Evolutionary conservation across 257 asterid species (phyloP).

Genomic region (Solanum verrucosum): DNA sequence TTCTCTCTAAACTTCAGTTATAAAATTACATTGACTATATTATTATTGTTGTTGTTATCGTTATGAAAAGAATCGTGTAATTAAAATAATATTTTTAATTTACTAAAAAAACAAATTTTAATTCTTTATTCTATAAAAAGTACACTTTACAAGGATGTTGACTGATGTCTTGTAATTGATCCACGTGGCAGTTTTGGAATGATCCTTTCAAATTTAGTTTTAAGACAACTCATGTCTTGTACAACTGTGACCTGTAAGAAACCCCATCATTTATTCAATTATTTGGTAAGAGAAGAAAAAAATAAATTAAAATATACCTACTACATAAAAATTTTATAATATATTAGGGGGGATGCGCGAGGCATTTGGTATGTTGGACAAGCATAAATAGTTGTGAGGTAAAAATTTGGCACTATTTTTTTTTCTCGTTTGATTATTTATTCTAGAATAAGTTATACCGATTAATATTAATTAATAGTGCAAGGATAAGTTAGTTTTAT

Average conservation of each 20-base stretch:
- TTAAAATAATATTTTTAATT: neutral
- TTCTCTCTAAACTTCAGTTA: neutral
- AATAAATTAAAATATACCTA: neutral
- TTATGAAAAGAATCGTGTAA: neutral
- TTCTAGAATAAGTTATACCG: rapidly evolving
- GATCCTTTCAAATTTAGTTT: slow-evolving; percentile 3
- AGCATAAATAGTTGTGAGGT: neutral
- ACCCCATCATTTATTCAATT: slow-evolving; percentile 13
- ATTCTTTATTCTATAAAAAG: neutral
- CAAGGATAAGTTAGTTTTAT: neutral
- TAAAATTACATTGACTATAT: neutral
- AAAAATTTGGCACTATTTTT: neutral
- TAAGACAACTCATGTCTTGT: neutral
- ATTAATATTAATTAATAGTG: no score
- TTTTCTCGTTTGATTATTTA: neutral
- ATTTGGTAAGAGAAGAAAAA: slow-evolving; percentile 11
- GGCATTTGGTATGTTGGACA: neutral
- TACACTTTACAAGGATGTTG: slow-evolving; percentile 42
- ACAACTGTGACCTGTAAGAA: slow-evolving; percentile 2
- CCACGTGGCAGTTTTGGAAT: slow-evolving; percentile 12
- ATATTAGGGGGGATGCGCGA: no score
- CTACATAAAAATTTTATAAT: neutral
- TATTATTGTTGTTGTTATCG: neutral
- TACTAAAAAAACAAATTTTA: neutral
- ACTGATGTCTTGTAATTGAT: slow-evolving; percentile 21